These are phyloP conservation scores for Thoreauomyces humboldtii DNA, from an alignment of 192 early-diverging fungal genomes.

Conservation along the genomic window DNA sequence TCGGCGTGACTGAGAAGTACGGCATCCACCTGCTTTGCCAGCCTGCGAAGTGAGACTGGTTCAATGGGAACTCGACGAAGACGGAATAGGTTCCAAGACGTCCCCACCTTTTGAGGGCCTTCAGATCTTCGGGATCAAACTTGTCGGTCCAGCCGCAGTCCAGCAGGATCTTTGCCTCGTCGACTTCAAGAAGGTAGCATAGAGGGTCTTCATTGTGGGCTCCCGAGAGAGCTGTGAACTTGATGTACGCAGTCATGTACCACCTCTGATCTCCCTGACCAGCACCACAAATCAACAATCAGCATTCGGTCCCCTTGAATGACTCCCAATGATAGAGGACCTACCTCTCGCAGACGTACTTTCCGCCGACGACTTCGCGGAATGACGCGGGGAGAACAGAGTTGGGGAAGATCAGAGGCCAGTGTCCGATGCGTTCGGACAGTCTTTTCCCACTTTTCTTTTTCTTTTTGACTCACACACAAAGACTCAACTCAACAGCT, in stretches of 20 bases:
- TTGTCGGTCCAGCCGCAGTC: slow-evolving; percentile 91
- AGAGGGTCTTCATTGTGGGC: slow-evolving; percentile 80
- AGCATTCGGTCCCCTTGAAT: too few species aligned
- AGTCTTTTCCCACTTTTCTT: too few species aligned
- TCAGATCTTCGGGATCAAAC: slow-evolving; percentile 70
- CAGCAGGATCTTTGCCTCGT: slow-evolving; percentile 84
- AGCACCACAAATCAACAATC: too few species aligned
- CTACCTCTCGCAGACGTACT: too few species aligned
- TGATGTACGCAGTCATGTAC: slow-evolving; percentile 54
- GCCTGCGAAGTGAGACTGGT: slow-evolving; percentile 40
- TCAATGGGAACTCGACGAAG: not conserved
- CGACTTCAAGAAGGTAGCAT: slow-evolving; percentile 90
- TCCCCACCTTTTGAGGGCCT: slow-evolving; percentile 68
- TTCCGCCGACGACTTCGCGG: too few species aligned
- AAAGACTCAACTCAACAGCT: too few species aligned
- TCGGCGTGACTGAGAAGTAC: slow-evolving; percentile 89
- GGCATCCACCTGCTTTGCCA: slow-evolving; percentile 86
- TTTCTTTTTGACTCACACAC: too few species aligned
- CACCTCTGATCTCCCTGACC: too few species aligned
- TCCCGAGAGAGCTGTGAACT: slow-evolving; percentile 86
- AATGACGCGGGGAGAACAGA: too few species aligned
- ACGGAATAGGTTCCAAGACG: not conserved
- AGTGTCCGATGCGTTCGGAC: too few species aligned
- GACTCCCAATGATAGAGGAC: too few species aligned
- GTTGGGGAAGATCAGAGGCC: too few species aligned